These are phyloP conservation scores for Rhizopogon vesiculosus DNA, from an alignment of 768 basidiomycete genomes.

Conservation along the genomic window DNA sequence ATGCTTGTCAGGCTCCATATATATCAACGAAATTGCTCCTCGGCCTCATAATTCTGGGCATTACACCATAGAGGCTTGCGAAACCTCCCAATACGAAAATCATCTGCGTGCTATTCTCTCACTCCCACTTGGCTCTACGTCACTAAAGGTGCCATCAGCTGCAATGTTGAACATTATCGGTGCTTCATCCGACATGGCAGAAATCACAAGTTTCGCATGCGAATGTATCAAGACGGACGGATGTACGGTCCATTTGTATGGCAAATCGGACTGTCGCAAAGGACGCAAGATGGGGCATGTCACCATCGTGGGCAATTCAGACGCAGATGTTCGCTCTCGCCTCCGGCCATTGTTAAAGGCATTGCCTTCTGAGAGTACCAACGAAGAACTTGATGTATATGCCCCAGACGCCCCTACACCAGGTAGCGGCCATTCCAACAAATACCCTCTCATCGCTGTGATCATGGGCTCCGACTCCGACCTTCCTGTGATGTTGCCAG, in stretches of 20 bases:
- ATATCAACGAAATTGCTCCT: conserved; percentile 96
- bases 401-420: conserved; percentile 41
- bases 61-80: conserved; percentile 96
- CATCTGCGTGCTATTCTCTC: conserved; percentile 92
- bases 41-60: conserved; percentile 98
- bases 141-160: conserved; percentile 79
- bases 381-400: conserved; percentile 48
- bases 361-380: conserved; percentile 41
- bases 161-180: conserved; percentile 97
- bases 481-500: conserved; percentile 88
- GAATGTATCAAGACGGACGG: conserved; percentile 69
- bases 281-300: conserved; percentile 99
- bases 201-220: conserved; percentile 52
- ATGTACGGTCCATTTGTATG: conserved; percentile 84
- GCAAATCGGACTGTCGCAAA: conserved; percentile 84
- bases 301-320: conserved; percentile 79
- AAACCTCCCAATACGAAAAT: conserved; percentile 96
- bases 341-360: conserved; percentile 72
- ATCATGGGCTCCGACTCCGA: conserved; percentile 99
- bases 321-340: conserved; percentile 63
- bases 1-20: conserved; percentile 53
- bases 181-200: conserved; percentile 57
- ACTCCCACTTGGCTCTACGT: conserved; percentile 85
- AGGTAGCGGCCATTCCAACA: conserved; percentile 52
- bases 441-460: conserved; percentile 78